These are phyloP conservation scores for Urochloa ruziziensis DNA, from an alignment of 176 grass and related monocot species.

Conservation along the genomic window DNA sequence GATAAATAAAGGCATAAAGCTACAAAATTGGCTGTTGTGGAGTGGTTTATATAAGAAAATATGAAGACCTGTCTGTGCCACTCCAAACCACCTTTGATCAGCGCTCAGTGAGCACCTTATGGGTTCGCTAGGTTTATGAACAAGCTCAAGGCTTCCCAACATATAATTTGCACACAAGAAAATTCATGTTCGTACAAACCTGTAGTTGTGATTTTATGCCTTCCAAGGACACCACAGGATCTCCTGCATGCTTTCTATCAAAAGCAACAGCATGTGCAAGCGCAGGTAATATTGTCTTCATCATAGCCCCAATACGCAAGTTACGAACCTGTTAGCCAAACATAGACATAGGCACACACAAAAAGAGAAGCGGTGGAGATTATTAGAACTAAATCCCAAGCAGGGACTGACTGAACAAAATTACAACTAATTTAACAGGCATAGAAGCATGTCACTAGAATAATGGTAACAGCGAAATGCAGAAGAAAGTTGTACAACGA, in stretches of 20 bases:
- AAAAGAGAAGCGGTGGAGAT: neutral
- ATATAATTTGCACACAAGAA: conserved; percentile 23
- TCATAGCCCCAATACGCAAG: conserved; percentile 94
- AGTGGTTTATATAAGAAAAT: neutral
- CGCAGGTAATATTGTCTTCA: conserved; percentile 89
- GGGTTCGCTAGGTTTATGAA: neutral
- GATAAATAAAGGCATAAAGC: conserved; percentile 8
- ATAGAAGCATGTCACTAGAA: conserved; percentile 7
- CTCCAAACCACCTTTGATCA: neutral
- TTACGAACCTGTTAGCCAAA: conserved; percentile 66
- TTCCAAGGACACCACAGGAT: conserved; percentile 42
- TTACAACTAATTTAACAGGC: conserved; percentile 1
- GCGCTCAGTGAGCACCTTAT: neutral
- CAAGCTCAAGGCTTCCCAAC: conserved; percentile 4
- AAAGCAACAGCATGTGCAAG: conserved; percentile 89
- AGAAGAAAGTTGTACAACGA: conserved; percentile 22
- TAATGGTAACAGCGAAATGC: conserved; percentile 1
- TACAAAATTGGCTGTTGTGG: neutral
- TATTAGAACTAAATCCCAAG: neutral
- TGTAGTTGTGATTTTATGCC: conserved; percentile 70
- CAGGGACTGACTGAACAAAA: neutral
- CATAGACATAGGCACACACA: neutral
- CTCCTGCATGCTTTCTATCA: conserved; percentile 35
- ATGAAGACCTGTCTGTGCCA: neutral
- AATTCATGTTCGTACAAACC: conserved; percentile 45